Base-by-base conservation (phyloP, 441 rosid genomes). In the Raphanus hybrid region DNA sequence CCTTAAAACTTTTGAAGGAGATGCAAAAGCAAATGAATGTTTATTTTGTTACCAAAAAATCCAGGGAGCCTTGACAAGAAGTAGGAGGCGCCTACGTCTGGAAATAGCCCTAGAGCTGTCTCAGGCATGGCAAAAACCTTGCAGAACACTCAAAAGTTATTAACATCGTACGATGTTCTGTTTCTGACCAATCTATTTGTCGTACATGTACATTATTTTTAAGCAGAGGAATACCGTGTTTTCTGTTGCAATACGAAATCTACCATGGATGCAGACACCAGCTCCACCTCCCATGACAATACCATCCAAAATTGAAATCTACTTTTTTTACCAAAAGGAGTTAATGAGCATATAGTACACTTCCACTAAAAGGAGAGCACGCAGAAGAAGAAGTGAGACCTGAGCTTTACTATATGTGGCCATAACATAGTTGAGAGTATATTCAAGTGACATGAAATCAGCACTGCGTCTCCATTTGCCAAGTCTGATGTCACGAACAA, bases 41-140 rank as follows among this genome's bases (percentile, higher is more conserved):
- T 45, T 45, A 14, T 27, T 10, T 78, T 59, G 64, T 59, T 94
- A 94, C 97, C 95, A 70, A 91, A 89, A 83, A 88, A 92, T 57
- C 95, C 94, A 20, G 97, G 92, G 70, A 94, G 95, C 77, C 97
- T 92, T 79, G 98, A 87, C 87, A 94, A 86, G 87, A 86, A 90
- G 76, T 84, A 90, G 3, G 98, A 90, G 65, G 93, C 93, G 18
- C 93, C 97, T 27, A 92, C 79, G 82, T 92, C 98, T 34, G 93
- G 98, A 80, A 92, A 92, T 79, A 87, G 89, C 35, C 96, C 94
- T 20, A 89, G 77, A 48, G 87, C 89, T 43, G 97, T 86, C 83
- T 94, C 96, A 67, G 97, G 97, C 96, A 92, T 92, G 39, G 96
- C 93, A 86, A 94, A 93, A 59, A 92, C 78, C 97, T 93, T 26